Evolutionary conservation across 495 filamentous ascomycete species (phyloP).

Genomic region (Trichoderma virens): DNA sequence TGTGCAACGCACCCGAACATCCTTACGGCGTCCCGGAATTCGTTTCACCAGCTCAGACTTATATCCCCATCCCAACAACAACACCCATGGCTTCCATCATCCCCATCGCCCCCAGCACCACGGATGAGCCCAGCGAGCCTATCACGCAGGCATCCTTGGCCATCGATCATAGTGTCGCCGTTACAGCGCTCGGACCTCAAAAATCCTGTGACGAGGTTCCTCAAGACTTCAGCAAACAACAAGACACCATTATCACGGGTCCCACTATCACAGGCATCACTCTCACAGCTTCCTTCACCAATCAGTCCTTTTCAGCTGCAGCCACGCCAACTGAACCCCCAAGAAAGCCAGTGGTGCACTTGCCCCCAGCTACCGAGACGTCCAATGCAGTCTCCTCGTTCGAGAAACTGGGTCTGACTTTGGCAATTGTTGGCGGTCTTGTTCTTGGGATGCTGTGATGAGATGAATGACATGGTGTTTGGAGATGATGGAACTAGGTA

Average conservation of each 20-base stretch:
- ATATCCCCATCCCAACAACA: slow-evolving; percentile 9
- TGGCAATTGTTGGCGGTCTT: background rate
- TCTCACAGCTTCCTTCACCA: no score
- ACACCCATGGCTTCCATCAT: background rate
- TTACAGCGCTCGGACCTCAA: background rate
- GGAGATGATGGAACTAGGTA: background rate
- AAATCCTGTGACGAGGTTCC: background rate
- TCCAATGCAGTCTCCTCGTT: background rate
- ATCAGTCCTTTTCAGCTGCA: no score
- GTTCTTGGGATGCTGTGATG: background rate
- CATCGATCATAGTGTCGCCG: no score
- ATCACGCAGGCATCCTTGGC: no score
- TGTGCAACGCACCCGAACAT: slow-evolving; percentile 26
- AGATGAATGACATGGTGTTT: background rate
- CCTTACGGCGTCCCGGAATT: slow-evolving; percentile 17
- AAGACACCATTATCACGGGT: no score
- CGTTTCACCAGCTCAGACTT: slow-evolving; percentile 20
- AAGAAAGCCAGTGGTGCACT: no score
- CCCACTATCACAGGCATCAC: no score
- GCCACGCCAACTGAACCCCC: no score
- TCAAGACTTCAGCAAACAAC: no score
- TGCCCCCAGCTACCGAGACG: background rate
- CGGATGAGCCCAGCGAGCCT: no score
- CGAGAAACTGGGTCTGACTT: background rate
- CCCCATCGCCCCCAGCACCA: no score